Conservation (phyloP, 1,284 basidiomycete species). For the Grifola frondosa region DNA sequence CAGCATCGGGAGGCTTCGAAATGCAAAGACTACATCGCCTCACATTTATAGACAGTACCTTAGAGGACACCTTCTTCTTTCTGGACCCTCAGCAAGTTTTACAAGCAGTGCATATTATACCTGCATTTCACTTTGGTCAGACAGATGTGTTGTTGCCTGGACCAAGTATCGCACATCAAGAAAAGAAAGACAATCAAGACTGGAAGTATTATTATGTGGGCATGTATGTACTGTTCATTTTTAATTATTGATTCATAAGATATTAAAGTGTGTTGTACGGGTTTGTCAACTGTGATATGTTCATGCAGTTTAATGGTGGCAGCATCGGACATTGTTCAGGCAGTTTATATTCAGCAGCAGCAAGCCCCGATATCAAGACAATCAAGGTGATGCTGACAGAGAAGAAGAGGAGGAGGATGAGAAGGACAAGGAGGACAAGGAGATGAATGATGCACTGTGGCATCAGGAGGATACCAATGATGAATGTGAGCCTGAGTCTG, state of each 20-base stretch:
- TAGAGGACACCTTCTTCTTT: conserved; percentile 2
- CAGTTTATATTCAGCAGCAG: no score
- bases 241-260: no score
- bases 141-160: conserved; percentile 1
- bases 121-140: conserved; percentile 1
- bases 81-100: conserved; percentile 6
- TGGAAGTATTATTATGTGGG: conserved; percentile 4
- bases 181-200: background rate
- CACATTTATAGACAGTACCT: background rate
- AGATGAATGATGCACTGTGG: no score
- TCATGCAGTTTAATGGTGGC: conserved; percentile 6
- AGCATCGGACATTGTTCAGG: conserved; percentile 3
- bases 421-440: no score
- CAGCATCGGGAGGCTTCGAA: background rate
- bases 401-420: no score
- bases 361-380: no score
- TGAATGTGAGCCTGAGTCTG: no score
- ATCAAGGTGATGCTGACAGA: no score
- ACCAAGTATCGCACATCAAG: background rate
- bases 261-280: background rate
- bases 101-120: conserved; percentile 2
- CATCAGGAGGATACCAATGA: no score
- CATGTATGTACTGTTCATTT: conserved; percentile 2
- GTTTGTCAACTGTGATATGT: conserved; percentile 5
- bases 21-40: background rate